Evolutionary conservation across 1,284 basidiomycete species (phyloP).

Genomic region (Irpex sp.): DNA sequence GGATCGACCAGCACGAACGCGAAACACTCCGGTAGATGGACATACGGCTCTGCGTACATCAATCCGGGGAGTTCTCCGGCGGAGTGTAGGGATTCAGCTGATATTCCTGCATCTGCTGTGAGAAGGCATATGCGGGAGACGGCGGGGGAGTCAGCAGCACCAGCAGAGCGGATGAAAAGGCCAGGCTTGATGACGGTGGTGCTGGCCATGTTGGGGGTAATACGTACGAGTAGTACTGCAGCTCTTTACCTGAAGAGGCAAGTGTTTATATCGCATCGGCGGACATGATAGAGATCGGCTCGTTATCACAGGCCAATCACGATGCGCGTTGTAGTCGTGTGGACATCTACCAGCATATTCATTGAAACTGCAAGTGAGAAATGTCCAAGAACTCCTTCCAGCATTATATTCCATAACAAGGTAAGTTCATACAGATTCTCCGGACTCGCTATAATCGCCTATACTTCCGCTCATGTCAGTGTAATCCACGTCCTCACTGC

Average conservation of each 20-base stretch:
- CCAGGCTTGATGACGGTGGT: not conserved
- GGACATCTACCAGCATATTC: not conserved
- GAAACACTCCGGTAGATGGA: conserved; percentile 71
- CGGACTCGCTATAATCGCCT: conserved; percentile 56
- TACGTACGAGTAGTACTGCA: not conserved
- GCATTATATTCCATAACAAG: too few relatives aligned
- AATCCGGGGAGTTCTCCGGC: conserved; percentile 73
- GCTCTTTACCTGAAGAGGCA: not conserved
- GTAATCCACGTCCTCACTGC: conserved; percentile 37
- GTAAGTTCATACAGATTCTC: conserved; percentile 28
- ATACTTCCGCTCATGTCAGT: conserved; percentile 40
- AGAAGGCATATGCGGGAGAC: conserved; percentile 79
- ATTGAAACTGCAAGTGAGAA: not conserved
- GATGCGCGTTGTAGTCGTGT: not conserved
- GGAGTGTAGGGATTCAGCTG: conserved; percentile 69
- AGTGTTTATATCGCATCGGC: not conserved
- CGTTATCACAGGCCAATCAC: not conserved
- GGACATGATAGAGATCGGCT: not conserved
- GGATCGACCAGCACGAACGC: conserved; percentile 78
- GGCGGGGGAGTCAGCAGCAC: conserved; percentile 57
- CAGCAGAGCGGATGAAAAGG: conserved; percentile 59
- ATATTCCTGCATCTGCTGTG: conserved; percentile 75
- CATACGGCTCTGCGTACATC: conserved; percentile 79
- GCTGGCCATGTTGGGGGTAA: not conserved
- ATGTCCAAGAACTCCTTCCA: too few relatives aligned